phyloP scores from a whole-genome alignment of 768 basidiomycete species.

The Termitomyces heimii region DNA sequence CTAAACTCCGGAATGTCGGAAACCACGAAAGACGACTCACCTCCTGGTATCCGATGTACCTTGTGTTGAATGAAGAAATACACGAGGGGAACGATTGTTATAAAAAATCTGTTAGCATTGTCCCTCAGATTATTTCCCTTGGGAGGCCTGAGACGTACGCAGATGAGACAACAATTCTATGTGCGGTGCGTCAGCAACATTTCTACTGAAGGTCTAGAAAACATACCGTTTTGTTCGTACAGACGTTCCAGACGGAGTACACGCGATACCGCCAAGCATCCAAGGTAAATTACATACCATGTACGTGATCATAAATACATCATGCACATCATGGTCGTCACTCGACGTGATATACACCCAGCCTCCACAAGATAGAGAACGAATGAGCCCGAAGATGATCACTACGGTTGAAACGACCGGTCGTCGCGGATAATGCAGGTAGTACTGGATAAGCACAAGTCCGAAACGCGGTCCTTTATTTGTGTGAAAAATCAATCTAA shows the following conservation, averaged over 20 bases:
- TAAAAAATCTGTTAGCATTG: constrained; percentile 55
- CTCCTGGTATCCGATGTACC: constrained; percentile 70
- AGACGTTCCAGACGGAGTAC: constrained; percentile 38
- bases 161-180: constrained; percentile 47
- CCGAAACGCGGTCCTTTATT: constrained; percentile 68
- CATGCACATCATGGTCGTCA: constrained; percentile 81
- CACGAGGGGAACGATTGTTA: constrained; percentile 62
- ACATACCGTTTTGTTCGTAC: constrained; percentile 51
- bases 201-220: background rate
- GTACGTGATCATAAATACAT: constrained; percentile 84
- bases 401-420: constrained; percentile 46
- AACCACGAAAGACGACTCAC: constrained; percentile 29
- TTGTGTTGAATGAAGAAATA: constrained; percentile 89
- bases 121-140: background rate
- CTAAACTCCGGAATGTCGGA: background rate
- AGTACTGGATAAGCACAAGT: constrained; percentile 59
- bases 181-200: background rate
- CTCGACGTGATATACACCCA: constrained; percentile 89
- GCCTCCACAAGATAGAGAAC: constrained; percentile 81
- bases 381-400: constrained; percentile 55
- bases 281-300: constrained; percentile 82
- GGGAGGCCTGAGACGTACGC: constrained; percentile 28
- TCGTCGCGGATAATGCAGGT: constrained; percentile 38
- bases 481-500: background rate
- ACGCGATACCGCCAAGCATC: constrained; percentile 71